phyloP scores from a whole-genome alignment of 768 basidiomycete genomes.

The Neoboletus magnificus region DNA sequence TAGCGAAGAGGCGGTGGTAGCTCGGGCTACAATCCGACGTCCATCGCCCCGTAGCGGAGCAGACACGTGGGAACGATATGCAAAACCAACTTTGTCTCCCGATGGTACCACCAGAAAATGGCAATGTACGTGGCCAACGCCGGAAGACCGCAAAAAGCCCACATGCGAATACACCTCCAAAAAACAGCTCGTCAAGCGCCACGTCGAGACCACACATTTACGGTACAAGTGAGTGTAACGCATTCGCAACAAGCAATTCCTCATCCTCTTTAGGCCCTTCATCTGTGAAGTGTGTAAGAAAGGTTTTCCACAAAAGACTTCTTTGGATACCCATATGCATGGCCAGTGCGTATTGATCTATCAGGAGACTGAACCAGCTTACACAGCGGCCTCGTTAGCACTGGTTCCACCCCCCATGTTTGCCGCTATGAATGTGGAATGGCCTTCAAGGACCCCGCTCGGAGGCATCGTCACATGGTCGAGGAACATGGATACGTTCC shows the following conservation, averaged over 20 bases:
- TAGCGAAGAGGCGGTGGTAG: constrained; percentile 23
- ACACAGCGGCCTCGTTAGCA: constrained; percentile 37
- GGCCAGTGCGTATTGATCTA: constrained; percentile 40
- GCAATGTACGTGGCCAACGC: constrained; percentile 41
- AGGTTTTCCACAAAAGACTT: constrained; percentile 58
- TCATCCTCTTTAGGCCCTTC: constrained; percentile 41
- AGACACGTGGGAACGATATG: constrained; percentile 35
- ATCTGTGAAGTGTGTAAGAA: constrained; percentile 51
- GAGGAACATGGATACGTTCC: constrained; percentile 50
- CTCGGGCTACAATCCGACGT: constrained; percentile 19
- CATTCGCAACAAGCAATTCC: constrained; percentile 8
- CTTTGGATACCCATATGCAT: constrained; percentile 54
- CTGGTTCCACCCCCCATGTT: constrained; percentile 52
- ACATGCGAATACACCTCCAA: constrained; percentile 46
- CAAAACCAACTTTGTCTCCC: constrained; percentile 30
- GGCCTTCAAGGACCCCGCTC: constrained; percentile 62
- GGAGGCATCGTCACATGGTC: constrained; percentile 58
- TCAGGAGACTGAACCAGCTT: constrained; percentile 4
- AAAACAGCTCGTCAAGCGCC: constrained; percentile 67
- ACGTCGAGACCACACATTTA: constrained; percentile 61
- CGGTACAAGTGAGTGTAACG: constrained; percentile 49
- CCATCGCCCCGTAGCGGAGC: constrained; percentile 26
- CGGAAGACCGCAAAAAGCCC: constrained; percentile 29
- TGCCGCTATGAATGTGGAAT: constrained; percentile 50
- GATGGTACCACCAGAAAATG: constrained; percentile 37